Conservation (phyloP, 2,329 filamentous ascomycete genomes). For the Plectosphaerella cucumerina region DNA sequence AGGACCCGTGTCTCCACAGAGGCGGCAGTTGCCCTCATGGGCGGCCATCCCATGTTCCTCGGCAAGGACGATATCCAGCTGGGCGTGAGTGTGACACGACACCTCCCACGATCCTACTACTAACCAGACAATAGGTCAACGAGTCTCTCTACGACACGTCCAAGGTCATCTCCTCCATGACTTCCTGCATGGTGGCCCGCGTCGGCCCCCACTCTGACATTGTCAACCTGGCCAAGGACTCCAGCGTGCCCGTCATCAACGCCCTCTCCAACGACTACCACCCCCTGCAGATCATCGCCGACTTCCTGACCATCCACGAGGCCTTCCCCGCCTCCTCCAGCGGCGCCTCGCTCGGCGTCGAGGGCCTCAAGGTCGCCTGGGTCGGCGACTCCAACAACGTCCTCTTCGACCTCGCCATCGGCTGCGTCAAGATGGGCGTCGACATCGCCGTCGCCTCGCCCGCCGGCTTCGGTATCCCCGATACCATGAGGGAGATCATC, state of each 20-base stretch:
- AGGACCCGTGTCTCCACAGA: conserved; percentile 92
- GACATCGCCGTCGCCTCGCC: conserved; percentile 86
- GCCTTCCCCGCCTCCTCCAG: conserved; percentile 49
- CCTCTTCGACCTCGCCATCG: conserved; percentile 87
- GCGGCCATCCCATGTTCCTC: conserved; percentile 93
- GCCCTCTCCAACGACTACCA: conserved; percentile 88
- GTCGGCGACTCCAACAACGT: conserved; percentile 97
- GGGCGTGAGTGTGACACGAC: conserved; percentile 53
- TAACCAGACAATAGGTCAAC: conserved; percentile 59
- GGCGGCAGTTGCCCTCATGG: conserved; percentile 80
- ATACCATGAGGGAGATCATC: conserved; percentile 70
- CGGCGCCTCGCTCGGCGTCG: conserved; percentile 55
- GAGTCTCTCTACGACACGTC: conserved; percentile 93
- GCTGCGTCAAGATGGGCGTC: conserved; percentile 80
- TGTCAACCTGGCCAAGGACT: conserved; percentile 64
- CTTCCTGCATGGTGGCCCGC: conserved; percentile 75
- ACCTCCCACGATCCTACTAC: background rate
- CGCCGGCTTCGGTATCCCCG: conserved; percentile 75
- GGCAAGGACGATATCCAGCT: conserved; percentile 95
- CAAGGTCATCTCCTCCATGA: conserved; percentile 91
- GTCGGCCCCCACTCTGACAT: conserved; percentile 77
- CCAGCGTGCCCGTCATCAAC: conserved; percentile 78
- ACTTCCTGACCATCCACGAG: conserved; percentile 88
- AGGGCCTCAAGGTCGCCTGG: conserved; percentile 91
- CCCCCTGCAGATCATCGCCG: conserved; percentile 89